These are phyloP conservation scores for Diaporthe ampelina DNA, from an alignment of 2,329 filamentous ascomycete species.

Conservation along the genomic window DNA sequence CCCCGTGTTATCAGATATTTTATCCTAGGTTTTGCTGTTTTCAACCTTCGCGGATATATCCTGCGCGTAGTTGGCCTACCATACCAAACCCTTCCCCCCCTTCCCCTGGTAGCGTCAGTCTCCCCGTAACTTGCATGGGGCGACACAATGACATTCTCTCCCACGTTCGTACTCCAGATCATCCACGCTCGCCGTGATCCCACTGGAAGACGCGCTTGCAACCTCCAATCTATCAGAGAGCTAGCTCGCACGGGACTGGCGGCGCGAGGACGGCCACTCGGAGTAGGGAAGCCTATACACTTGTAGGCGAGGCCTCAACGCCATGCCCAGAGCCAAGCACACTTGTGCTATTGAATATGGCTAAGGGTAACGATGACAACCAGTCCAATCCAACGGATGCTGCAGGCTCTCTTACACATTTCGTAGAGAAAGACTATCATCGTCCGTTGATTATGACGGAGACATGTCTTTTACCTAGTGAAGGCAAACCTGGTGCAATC, in stretches of 20 bases:
- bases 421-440: neutral
- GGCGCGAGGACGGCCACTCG: neutral
- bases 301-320: neutral
- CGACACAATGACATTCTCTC: neutral
- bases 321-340: too few relatives aligned
- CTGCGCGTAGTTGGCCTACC: neutral
- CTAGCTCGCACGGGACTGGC: neutral
- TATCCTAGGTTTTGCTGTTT: neutral
- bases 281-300: neutral
- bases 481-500: neutral
- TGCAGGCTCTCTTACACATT: neutral
- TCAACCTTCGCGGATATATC: neutral
- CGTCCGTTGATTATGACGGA: too few relatives aligned
- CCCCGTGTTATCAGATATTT: too few relatives aligned
- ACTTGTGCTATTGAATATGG: neutral
- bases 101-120: neutral
- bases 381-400: neutral
- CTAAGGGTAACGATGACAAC: too few relatives aligned
- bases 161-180: neutral
- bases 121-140: neutral
- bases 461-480: neutral
- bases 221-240: neutral
- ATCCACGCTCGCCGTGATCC: neutral
- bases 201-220: neutral
- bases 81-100: neutral